Conservation (phyloP, 1,284 basidiomycete genomes). For the Apiotrichum akiyoshidainum region DNA sequence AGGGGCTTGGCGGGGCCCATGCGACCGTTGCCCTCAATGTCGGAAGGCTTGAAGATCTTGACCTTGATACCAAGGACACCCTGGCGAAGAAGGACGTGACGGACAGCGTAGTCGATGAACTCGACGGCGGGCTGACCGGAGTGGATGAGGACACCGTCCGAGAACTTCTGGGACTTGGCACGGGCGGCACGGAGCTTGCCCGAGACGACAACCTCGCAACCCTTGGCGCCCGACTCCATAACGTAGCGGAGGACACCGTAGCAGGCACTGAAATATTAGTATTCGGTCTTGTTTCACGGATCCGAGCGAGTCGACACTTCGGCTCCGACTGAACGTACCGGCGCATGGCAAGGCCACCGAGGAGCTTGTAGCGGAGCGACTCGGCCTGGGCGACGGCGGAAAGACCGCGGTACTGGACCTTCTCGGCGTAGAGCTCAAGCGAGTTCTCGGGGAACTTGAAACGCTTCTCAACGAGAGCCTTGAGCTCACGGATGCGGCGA, state of each 20-base stretch:
- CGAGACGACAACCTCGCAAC: conserved; percentile 99
- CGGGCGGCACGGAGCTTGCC: conserved; percentile 99
- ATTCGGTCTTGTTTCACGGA: background rate
- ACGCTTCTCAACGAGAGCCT: conserved; percentile 96
- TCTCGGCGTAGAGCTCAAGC: conserved; percentile 98
- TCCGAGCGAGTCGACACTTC: background rate
- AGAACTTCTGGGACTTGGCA: conserved; percentile 99
- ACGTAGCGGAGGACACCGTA: conserved; percentile 99
- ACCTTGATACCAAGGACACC: conserved; percentile 99
- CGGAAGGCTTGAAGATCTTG: conserved; percentile 99
- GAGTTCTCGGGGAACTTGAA: conserved; percentile 99
- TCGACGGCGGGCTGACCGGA: conserved; percentile 97
- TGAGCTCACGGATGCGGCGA: conserved; percentile 98
- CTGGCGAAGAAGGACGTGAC: conserved; percentile 97
- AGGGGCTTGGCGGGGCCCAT: conserved; percentile 89
- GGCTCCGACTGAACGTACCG: conserved; percentile 58
- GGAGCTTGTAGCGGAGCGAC: conserved; percentile 96
- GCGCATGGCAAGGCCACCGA: conserved; percentile 98
- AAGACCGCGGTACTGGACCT: conserved; percentile 98
- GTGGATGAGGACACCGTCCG: conserved; percentile 99
- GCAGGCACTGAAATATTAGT: conserved; percentile 69
- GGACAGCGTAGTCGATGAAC: conserved; percentile 96
- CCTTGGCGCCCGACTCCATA: conserved; percentile 99
- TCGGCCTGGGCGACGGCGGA: conserved; percentile 99
- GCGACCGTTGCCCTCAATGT: conserved; percentile 88